Base-by-base conservation (phyloP, 345 rosid species). In the Hirschfeldia incana region DNA sequence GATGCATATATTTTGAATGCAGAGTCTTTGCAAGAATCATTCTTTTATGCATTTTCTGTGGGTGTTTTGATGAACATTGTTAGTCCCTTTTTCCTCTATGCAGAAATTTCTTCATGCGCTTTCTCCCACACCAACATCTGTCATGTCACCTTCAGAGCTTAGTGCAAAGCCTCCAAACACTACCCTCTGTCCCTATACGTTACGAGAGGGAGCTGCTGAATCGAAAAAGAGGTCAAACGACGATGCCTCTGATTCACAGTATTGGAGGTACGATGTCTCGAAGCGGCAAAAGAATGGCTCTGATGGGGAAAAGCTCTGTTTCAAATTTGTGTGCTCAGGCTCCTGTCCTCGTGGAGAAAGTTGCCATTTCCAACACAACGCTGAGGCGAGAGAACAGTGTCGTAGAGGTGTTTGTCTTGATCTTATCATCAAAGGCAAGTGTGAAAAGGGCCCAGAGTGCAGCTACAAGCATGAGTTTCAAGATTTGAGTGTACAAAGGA, bases 391-490 rank as follows among this genome's bases (percentile, higher is more conserved):
- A 82, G 97, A 92, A 64, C 98, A 94, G 70, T 89, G 83, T 78
- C 65, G 80, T 59, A 86, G 92, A 85, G 98, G 98, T 71, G 97
- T 91, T 79, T 94, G 98, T 85, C 88, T 94, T 77, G 97, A 94
- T 84, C 89, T 89, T 82, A 90, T 94, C 76, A 88, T 89, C 84
- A 92, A 92, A 86, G 97, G 97, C 44, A 91, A 85, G 73, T 92
- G 98, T 85, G 97, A 92, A 85, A 91, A 84, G 80, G 98, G 98
- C 67, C 97, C 94, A 72, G 94, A 88, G 37, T 94, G 98, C 85
- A 91, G 74, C 84, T 94, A 87, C 84, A 94, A 92, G 88, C 98
- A 91, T 77, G 83, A 84, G 70, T 85, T 92, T 57, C 91, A 85
- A 85, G 84, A 81, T 78, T 89, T 85, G 77, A 80, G 83, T 71